A percentile compares a stretch with the other conserved stretches of the same genome.
These are phyloP conservation scores for Tricholoma terreum DNA, from an alignment of 768 basidiomycete species.

Conservation along the genomic window DNA sequence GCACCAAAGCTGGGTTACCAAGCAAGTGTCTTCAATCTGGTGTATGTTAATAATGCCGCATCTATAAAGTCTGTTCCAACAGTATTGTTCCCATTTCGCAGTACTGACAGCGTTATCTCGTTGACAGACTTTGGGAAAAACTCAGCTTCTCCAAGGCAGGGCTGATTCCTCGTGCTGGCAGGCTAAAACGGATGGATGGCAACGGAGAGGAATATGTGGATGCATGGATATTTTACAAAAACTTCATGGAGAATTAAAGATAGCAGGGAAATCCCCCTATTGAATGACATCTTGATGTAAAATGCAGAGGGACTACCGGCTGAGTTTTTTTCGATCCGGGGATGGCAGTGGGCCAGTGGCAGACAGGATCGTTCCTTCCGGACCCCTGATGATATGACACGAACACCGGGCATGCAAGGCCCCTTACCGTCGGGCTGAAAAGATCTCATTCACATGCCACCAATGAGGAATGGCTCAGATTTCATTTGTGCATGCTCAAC, in stretches of 20 bases:
- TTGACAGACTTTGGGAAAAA: conserved; percentile 70
- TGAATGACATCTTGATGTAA: too few relatives aligned
- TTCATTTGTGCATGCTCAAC: too few relatives aligned
- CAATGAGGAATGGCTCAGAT: too few relatives aligned
- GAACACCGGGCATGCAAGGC: too few relatives aligned
- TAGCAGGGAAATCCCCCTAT: too few relatives aligned
- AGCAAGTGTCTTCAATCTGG: conserved; percentile 87
- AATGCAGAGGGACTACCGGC: not conserved
- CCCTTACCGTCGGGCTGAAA: too few relatives aligned
- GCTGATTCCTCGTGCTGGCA: conserved; percentile 71
- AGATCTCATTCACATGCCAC: too few relatives aligned
- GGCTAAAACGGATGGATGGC: conserved; percentile 64
- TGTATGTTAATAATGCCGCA: conserved; percentile 81
- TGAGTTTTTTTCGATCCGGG: not conserved
- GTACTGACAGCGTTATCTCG: not conserved
- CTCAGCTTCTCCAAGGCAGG: conserved; percentile 80
- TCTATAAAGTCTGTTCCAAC: conserved; percentile 51
- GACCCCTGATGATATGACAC: too few relatives aligned
- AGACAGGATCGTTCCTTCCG: too few relatives aligned
- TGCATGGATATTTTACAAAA: conserved; percentile 82
- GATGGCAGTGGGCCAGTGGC: too few relatives aligned
- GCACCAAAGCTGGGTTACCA: conserved; percentile 76
- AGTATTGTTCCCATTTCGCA: not conserved
- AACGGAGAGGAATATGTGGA: conserved; percentile 85
- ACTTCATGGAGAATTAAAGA: conserved; percentile 45